Conservation (phyloP, 495 filamentous ascomycete genomes). For the Friedmanniomyces endolithicus region DNA sequence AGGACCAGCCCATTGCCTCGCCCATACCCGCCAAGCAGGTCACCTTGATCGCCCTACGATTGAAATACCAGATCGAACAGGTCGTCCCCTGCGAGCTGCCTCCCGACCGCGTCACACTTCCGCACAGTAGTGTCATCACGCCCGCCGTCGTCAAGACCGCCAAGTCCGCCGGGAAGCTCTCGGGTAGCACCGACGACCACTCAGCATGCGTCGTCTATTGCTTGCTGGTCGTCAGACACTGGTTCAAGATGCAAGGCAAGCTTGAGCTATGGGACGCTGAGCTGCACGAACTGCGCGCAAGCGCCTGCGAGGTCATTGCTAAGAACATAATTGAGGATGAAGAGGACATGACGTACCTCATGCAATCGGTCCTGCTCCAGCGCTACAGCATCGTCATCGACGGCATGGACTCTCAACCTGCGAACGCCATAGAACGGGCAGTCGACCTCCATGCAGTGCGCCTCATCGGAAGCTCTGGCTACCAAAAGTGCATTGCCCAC, state of each 20-base stretch:
- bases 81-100: constrained; percentile 80
- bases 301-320: constrained; percentile 90
- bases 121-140: constrained; percentile 79
- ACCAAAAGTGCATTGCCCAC: constrained; percentile 83
- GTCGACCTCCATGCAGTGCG: constrained; percentile 83
- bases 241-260: constrained; percentile 74
- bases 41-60: constrained; percentile 71
- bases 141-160: constrained; percentile 63
- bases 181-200: constrained; percentile 47
- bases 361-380: constrained; percentile 76
- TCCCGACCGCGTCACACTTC: constrained; percentile 51
- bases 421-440: constrained; percentile 82
- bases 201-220: constrained; percentile 71
- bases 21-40: constrained; percentile 59
- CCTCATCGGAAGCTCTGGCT: constrained; percentile 83
- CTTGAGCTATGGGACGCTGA: constrained; percentile 86
- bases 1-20: constrained; percentile 40
- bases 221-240: constrained; percentile 74
- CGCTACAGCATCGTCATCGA: constrained; percentile 72
- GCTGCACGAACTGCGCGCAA: constrained; percentile 62
- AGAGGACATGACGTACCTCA: constrained; percentile 59
- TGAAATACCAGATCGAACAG: constrained; percentile 85
- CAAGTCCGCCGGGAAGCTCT: constrained; percentile 49
- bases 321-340: constrained; percentile 83
- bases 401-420: constrained; percentile 54